These are phyloP conservation scores for Malus sylvestris DNA, from an alignment of 306 rosid genomes.

Conservation along the genomic window DNA sequence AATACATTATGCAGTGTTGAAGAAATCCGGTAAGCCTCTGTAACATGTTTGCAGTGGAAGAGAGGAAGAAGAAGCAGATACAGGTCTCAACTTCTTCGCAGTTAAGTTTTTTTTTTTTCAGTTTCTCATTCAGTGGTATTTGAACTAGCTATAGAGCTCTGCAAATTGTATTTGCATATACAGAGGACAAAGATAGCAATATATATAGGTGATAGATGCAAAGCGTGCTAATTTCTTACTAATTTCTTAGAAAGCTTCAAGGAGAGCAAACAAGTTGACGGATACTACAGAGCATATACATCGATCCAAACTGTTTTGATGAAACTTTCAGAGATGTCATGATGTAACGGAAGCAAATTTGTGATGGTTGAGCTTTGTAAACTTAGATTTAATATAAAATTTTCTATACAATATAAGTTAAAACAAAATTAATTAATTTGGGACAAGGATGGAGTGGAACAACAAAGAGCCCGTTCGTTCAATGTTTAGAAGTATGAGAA, in stretches of 20 bases:
- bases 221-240: no score
- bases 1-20: conserved; percentile 7
- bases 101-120: no score
- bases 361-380: not conserved
- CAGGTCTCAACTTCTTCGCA: not conserved
- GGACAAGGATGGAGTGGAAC: not conserved
- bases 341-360: not conserved
- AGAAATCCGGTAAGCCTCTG: not conserved
- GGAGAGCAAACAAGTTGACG: not conserved
- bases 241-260: not conserved
- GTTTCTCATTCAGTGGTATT: not conserved
- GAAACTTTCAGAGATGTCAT: not conserved
- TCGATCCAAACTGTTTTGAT: not conserved
- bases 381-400: not conserved
- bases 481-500: no score
- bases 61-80: conserved; percentile 16
- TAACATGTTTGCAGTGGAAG: not conserved
- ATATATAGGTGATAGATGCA: not conserved
- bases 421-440: not conserved
- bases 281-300: not conserved
- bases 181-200: not conserved
- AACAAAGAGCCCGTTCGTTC: no score
- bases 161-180: not conserved
- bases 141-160: not conserved
- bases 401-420: not conserved